Evolutionary conservation across 2,329 filamentous ascomycete species (phyloP).

Genomic region (Parasarocladium wereldwijsianum): DNA sequence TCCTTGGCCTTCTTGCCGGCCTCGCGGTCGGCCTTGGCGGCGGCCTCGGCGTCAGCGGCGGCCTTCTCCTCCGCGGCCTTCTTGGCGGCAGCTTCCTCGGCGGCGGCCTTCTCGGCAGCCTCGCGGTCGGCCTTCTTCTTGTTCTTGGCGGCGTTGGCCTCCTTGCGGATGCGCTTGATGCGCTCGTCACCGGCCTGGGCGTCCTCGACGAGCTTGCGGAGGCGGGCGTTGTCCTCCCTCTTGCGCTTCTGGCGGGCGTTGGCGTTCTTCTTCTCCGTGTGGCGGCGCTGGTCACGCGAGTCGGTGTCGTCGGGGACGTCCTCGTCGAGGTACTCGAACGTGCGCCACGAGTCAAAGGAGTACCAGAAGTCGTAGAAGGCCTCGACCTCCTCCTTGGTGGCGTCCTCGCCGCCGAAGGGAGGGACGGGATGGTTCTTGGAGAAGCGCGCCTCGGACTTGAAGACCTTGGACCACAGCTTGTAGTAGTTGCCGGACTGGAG

Average conservation of each 20-base stretch:
- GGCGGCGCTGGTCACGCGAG: slow-evolving; percentile 96
- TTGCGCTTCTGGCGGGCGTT: slow-evolving; percentile 99
- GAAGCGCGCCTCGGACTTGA: slow-evolving; percentile 87
- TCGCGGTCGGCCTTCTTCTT: slow-evolving; percentile 86
- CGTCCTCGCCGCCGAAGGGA: slow-evolving; percentile 68
- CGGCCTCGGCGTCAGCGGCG: slow-evolving; percentile 71
- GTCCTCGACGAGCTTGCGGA: slow-evolving; percentile 82
- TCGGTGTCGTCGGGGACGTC: slow-evolving; percentile 98
- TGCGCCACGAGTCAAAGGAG: slow-evolving; percentile 96
- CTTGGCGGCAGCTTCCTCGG: slow-evolving; percentile 69
- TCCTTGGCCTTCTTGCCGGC: slow-evolving; percentile 93
- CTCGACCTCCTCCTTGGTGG: slow-evolving; percentile 80
- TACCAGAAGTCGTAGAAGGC: slow-evolving; percentile 99
- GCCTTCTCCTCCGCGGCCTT: slow-evolving; percentile 73
- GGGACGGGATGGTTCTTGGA: slow-evolving; percentile 84
- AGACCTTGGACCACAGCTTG: slow-evolving; percentile 84
- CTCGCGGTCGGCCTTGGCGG: slow-evolving; percentile 72
- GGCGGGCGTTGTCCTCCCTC: slow-evolving; percentile 86
- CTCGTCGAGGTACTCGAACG: slow-evolving; percentile 97
- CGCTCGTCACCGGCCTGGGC: slow-evolving; percentile 75
- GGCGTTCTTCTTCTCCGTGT: slow-evolving; percentile 96
- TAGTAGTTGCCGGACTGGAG: slow-evolving; percentile 78
- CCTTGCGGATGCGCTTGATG: slow-evolving; percentile 93
- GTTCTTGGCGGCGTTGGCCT: slow-evolving; percentile 87
- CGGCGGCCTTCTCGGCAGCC: slow-evolving; percentile 74